Conservation (phyloP, 2,329 filamentous ascomycete species). For the Cytospora piceicola region DNA sequence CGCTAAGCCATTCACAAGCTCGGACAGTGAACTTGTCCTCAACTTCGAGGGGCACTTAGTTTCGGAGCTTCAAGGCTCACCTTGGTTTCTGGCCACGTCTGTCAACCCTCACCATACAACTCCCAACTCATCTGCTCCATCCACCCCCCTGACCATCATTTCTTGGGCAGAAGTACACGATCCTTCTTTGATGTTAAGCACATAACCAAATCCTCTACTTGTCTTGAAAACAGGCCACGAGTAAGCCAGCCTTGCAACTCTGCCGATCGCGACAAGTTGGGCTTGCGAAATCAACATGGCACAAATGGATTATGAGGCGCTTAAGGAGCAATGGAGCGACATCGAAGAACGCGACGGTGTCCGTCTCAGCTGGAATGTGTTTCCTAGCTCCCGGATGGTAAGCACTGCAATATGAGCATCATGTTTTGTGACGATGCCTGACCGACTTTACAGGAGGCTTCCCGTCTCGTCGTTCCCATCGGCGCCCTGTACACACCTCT, state of each 20-base stretch:
- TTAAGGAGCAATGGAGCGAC: constrained; percentile 96
- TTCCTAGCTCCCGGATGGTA: constrained; percentile 97
- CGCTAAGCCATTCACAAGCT: constrained; percentile 25
- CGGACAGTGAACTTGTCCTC: constrained; percentile 32
- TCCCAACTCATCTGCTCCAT: constrained; percentile 6
- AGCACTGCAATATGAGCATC: constrained; percentile 37
- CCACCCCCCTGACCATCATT: constrained; percentile 10
- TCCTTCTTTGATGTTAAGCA: background rate
- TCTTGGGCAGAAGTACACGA: constrained; percentile 7
- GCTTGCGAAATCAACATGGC: constrained; percentile 28
- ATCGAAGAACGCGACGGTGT: constrained; percentile 96
- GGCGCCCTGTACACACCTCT: constrained; percentile 93
- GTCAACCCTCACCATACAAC: constrained; percentile 16
- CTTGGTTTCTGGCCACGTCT: constrained; percentile 30
- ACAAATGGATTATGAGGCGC: constrained; percentile 84
- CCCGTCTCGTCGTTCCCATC: constrained; percentile 91
- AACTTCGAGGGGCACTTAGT: constrained; percentile 26
- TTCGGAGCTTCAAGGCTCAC: constrained; percentile 23
- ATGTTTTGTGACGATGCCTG: constrained; percentile 28
- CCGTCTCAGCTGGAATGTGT: constrained; percentile 97
- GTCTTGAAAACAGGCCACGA: constrained; percentile 9
- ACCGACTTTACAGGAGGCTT: constrained; percentile 73
- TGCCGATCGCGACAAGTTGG: constrained; percentile 12
- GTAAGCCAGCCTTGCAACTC: constrained; percentile 6
- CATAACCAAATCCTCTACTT: background rate